phyloP scores from a whole-genome alignment of 2,329 filamentous ascomycete species.

The Cucurbitaria berberidis region DNA sequence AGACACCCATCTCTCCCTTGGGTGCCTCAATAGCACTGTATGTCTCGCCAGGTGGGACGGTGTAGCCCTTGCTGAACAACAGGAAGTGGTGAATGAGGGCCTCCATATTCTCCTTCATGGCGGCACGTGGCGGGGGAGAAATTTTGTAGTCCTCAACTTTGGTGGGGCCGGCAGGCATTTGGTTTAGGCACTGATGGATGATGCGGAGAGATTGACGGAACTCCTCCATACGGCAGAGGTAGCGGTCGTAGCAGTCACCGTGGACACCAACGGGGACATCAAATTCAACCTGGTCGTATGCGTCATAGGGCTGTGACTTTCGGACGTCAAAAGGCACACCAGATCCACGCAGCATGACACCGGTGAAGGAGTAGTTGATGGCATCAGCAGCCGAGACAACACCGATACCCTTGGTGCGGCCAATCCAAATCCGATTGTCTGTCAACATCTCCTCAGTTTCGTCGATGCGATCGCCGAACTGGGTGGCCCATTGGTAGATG shows the following conservation, averaged over 20 bases:
- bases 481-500: conserved; percentile 99
- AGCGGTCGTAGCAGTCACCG: conserved; percentile 98
- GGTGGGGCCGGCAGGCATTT: conserved; percentile 95
- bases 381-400: conserved; percentile 91
- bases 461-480: conserved; percentile 97
- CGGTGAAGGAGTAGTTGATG: conserved; percentile 95
- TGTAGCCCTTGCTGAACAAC: conserved; percentile 97
- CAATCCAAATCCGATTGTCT: conserved; percentile 99
- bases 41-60: conserved; percentile 95
- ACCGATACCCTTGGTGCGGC: conserved; percentile 87
- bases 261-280: conserved; percentile 96
- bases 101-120: conserved; percentile 99
- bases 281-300: conserved; percentile 97
- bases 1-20: conserved; percentile 99
- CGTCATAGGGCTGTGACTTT: conserved; percentile 96
- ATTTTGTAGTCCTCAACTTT: conserved; percentile 99
- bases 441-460: conserved; percentile 98
- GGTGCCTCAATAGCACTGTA: conserved; percentile 99
- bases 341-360: conserved; percentile 96
- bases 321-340: conserved; percentile 96
- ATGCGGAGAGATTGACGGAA: conserved; percentile 98
- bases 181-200: conserved; percentile 98
- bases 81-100: conserved; percentile 99
- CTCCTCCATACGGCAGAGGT: conserved; percentile 99
- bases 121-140: conserved; percentile 88